Percentiles rank a stretch among this genome's conserved stretches.
These are phyloP conservation scores for Leavenworthia alabamica DNA, from an alignment of 345 rosid species.

Conservation along the genomic window DNA sequence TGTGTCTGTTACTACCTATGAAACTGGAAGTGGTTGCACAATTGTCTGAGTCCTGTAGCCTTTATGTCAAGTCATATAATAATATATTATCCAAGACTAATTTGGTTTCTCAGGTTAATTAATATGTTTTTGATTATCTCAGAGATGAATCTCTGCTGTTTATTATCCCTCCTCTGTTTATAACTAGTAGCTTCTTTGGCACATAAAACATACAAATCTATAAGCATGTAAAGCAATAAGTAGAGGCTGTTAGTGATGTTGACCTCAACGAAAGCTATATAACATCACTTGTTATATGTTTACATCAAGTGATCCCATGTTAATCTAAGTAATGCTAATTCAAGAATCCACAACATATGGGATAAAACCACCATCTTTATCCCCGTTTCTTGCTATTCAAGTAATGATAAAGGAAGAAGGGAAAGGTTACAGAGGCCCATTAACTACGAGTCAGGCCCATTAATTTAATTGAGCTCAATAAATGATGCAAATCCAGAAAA, in stretches of 20 bases:
- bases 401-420: too few species aligned
- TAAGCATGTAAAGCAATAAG: background rate
- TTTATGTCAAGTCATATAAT: constrained; percentile 8
- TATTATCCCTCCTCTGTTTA: constrained; percentile 10
- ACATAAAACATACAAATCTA: background rate
- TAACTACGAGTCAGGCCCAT: constrained; percentile 23
- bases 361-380: too few species aligned
- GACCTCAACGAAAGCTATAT: background rate
- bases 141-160: constrained; percentile 3
- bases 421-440: too few species aligned
- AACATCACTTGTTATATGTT: too few species aligned
- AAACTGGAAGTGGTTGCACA: constrained; percentile 32
- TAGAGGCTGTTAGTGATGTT: background rate
- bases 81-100: constrained; percentile 6
- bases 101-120: background rate
- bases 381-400: too few species aligned
- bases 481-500: background rate
- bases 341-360: too few species aligned
- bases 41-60: constrained; percentile 19
- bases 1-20: constrained; percentile 28
- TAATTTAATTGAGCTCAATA: constrained; percentile 3
- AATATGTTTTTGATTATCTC: background rate
- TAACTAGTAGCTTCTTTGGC: background rate
- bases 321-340: too few species aligned
- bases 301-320: too few species aligned